Base-by-base conservation (phyloP, 2,329 filamentous ascomycete species). In the Diplodia corticola region DNA sequence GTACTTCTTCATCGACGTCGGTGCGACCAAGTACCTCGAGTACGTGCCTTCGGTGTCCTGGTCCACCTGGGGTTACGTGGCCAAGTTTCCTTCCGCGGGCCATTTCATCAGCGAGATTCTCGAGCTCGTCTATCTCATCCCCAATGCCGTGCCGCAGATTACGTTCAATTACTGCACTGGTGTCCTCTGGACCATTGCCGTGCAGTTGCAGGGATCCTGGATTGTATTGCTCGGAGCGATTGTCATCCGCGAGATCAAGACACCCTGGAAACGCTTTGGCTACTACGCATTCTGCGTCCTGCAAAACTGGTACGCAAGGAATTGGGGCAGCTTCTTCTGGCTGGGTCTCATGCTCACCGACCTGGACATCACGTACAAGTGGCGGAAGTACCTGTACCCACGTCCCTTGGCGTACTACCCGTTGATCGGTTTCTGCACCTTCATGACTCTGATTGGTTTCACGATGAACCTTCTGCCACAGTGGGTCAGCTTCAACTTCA, bases 171-270 rank as follows among this genome's bases (percentile, higher is more conserved):
- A 81, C 72, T 83, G 81, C 67, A 82, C 81, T 0, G 81, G 81
- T 71, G 81, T 83, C 5, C 74, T 83, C 1, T 83, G 81, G 81
- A 83, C 81, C 3, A 82, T 83, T 35, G 80, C 81, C 0, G 80
- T 83, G 0, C 80, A 82, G 68, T 74, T 83, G 1, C 81, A 83
- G 69, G 80, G 79, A 44, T 76, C 80, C 2, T 83, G 81, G 77
- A 72, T 79, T n/a, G 76, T 79, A 2, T 71, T 83, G 2, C 71
- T 80, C 10, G 80, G 75, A 24, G 74, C 76, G 5, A 75, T 83
- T 30, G 72, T 83, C 24, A 74, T 83, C 35, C 76, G 75, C 44
- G 80, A 83, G 63, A 77, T 81, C 71, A 81, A 80, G 68, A 80
- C 72, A 0, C 76, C 79, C 0, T 81, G 77, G 78, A 83, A 83